Evolutionary conservation across 768 basidiomycete genomes (phyloP).

Genomic region (Coprinopsis marcescibilis): DNA sequence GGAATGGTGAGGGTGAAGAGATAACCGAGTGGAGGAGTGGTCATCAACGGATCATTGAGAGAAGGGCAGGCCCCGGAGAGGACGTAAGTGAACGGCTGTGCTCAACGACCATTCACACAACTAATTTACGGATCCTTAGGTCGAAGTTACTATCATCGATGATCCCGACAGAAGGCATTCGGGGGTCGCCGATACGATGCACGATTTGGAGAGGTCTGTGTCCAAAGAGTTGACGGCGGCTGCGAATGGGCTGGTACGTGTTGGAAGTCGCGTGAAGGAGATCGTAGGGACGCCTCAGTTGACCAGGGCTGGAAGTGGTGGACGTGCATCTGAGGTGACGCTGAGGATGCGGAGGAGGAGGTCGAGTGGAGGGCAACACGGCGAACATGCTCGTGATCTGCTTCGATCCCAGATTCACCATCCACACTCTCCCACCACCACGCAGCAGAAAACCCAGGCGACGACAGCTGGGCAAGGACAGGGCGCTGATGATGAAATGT

Average conservation of each 20-base stretch:
- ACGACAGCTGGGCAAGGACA: constrained; percentile 9
- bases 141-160: constrained; percentile 59
- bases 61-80: constrained; percentile 17
- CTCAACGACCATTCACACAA: constrained; percentile 3
- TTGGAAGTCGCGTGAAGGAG: constrained; percentile 14
- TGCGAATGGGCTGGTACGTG: constrained; percentile 21
- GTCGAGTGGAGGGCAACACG: constrained; percentile 3
- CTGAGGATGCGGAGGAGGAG: constrained; percentile 12
- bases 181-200: constrained; percentile 6
- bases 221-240: constrained; percentile 18
- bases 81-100: constrained; percentile 22
- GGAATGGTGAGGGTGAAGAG: constrained; percentile 8
- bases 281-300: constrained; percentile 8
- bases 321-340: constrained; percentile 12
- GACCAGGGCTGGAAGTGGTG: constrained; percentile 7
- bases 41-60: constrained; percentile 22
- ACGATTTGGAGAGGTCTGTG: constrained; percentile 17
- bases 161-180: too few relatives aligned
- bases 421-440: too few relatives aligned
- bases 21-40: constrained; percentile 24
- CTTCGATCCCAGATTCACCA: too few relatives aligned
- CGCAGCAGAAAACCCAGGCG: constrained; percentile 7
- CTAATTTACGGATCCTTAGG: constrained; percentile 29
- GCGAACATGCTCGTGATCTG: constrained; percentile 3
- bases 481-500: constrained; percentile 55